Evolutionary conservation across 805 yeast genomes (phyloP).

Genomic region (Aciculoconidium aculeatum): DNA sequence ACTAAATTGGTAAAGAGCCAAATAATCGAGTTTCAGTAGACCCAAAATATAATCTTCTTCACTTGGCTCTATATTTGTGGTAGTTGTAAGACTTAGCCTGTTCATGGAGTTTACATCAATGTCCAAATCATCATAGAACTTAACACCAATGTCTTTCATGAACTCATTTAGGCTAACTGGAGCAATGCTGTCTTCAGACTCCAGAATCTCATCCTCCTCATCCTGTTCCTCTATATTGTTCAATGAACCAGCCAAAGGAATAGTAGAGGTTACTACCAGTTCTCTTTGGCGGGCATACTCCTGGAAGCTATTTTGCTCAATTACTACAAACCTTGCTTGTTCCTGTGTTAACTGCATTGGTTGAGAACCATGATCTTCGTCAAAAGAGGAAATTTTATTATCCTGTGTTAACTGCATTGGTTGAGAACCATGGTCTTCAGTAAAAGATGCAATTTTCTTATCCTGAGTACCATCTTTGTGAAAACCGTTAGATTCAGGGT

Average conservation of each 20-base stretch:
- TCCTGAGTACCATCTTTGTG: too few species aligned
- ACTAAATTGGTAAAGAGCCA: constrained; percentile 49
- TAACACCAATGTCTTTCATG: constrained; percentile 33
- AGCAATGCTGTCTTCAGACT: constrained; percentile 18
- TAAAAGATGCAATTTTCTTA: too few species aligned
- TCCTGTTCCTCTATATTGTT: constrained; percentile 3
- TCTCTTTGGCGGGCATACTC: too few species aligned
- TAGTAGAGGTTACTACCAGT: constrained; percentile 16
- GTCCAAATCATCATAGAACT: constrained; percentile 43
- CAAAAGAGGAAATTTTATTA: too few species aligned
- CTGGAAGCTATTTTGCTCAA: too few species aligned
- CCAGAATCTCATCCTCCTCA: constrained; percentile 12
- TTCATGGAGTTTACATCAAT: constrained; percentile 22
- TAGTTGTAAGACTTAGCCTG: constrained; percentile 17
- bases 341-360: constrained; percentile 21
- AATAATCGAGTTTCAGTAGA: constrained; percentile 33
- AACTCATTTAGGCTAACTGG: constrained; percentile 35
- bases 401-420: constrained; percentile 21
- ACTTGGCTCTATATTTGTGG: constrained; percentile 8
- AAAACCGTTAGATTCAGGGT: too few species aligned
- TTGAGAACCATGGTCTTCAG: constrained; percentile 10
- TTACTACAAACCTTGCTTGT: background rate
- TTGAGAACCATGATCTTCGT: constrained; percentile 10
- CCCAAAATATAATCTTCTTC: constrained; percentile 34
- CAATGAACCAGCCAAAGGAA: constrained; percentile 21